phyloP scores from a whole-genome alignment of 2,329 filamentous ascomycete species.

The Fusarium burgessii region DNA sequence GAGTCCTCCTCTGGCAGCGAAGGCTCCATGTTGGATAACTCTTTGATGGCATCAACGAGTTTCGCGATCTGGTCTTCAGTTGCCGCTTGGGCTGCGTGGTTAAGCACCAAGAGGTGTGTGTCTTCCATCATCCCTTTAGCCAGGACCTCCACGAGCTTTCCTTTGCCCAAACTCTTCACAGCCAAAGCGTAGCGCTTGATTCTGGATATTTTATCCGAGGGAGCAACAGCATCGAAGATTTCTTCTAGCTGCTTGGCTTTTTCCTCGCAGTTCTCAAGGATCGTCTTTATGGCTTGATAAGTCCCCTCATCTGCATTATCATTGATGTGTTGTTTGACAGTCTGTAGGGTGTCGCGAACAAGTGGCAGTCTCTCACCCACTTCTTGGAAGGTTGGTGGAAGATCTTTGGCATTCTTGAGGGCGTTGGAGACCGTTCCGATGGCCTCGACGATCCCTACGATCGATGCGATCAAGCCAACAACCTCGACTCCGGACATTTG shows the following conservation, averaged over 20 bases:
- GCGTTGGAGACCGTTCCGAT: background rate
- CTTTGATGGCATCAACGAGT: background rate
- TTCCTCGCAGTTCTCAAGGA: background rate
- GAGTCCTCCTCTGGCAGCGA: background rate
- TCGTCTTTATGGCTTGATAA: background rate
- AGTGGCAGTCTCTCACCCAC: background rate
- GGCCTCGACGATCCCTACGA: background rate
- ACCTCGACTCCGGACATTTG: background rate
- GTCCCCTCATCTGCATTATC: rapidly evolving
- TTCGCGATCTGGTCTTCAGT: background rate
- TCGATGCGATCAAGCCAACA: background rate
- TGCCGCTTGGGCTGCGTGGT: background rate
- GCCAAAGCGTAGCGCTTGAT: background rate
- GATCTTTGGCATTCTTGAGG: background rate
- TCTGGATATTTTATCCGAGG: rapidly evolving
- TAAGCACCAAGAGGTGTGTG: background rate
- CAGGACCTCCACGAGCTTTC: background rate
- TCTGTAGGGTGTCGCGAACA: rapidly evolving
- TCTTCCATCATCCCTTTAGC: background rate
- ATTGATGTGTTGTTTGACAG: background rate
- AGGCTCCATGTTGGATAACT: rapidly evolving
- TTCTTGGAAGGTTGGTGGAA: background rate
- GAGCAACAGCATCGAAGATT: background rate
- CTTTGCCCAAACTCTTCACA: background rate
- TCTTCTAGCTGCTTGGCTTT: background rate